A percentile compares a stretch with the other conserved stretches of the same genome.
phyloP scores from a whole-genome alignment of 139 green algal genomes.

The Coccomyxa sp. region DNA sequence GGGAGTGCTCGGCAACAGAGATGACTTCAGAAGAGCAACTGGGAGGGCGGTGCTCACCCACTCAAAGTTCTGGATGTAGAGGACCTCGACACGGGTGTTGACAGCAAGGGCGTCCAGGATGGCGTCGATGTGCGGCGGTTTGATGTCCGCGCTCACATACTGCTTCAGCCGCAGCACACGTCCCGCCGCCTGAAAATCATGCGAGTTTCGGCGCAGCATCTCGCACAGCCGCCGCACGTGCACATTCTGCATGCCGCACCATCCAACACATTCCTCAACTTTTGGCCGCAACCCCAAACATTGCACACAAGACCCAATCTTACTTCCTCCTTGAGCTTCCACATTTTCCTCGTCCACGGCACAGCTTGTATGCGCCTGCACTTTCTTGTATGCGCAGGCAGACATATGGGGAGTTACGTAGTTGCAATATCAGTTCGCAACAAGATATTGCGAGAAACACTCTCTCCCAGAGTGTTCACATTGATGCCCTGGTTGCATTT shows the following conservation, averaged over 20 bases:
- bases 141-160: slow-evolving; percentile 29
- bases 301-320: not conserved
- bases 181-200: slow-evolving; percentile 39
- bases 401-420: not conserved
- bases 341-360: not conserved
- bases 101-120: slow-evolving; percentile 51
- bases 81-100: slow-evolving; percentile 53
- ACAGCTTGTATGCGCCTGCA: not conserved
- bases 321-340: not conserved
- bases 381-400: not conserved
- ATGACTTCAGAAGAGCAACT: too few species aligned
- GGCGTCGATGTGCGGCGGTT: slow-evolving; percentile 33
- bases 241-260: not conserved
- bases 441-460: too few species aligned
- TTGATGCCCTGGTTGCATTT: too few species aligned
- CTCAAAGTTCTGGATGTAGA: slow-evolving; percentile 74
- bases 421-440: too few species aligned
- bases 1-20: too few species aligned
- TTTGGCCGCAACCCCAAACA: not conserved
- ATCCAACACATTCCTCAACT: not conserved
- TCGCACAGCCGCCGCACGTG: slow-evolving; percentile 24
- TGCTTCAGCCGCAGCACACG: slow-evolving; percentile 56
- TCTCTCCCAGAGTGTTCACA: too few species aligned
- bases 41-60: slow-evolving; percentile 7
- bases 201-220: slow-evolving; percentile 30